Evolutionary conservation across 345 rosid species (phyloP).

Genomic region (Brassica nigra): DNA sequence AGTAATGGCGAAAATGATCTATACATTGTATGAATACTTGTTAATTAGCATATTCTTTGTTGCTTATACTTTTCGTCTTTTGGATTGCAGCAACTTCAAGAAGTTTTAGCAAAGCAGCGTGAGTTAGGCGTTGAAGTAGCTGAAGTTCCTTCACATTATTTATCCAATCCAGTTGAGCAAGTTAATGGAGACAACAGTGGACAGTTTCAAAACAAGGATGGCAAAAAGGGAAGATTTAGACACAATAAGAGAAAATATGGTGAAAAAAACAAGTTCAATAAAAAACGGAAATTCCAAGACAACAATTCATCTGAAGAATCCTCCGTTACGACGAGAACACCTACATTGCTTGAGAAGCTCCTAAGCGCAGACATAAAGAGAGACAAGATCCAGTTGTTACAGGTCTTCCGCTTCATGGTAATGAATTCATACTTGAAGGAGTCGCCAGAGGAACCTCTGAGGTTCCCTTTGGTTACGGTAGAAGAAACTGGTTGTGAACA

Average conservation of each 20-base stretch:
- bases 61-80: no score
- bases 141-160: constrained; percentile 77
- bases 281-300: constrained; percentile 37
- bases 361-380: constrained; percentile 65
- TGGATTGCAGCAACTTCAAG: constrained; percentile 77
- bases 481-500: constrained; percentile 52
- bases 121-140: constrained; percentile 92
- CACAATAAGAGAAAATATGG: constrained; percentile 48
- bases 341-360: constrained; percentile 84
- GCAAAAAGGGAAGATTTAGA: constrained; percentile 50
- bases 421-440: constrained; percentile 68
- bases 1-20: no score
- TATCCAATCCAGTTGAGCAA: constrained; percentile 50
- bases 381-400: constrained; percentile 66
- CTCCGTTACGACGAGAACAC: constrained; percentile 44
- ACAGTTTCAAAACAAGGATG: constrained; percentile 45
- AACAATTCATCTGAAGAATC: constrained; percentile 38
- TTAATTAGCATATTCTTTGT: no score
- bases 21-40: no score
- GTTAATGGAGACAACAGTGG: constrained; percentile 31
- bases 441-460: constrained; percentile 61
- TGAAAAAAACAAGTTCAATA: constrained; percentile 37
- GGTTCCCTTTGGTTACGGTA: constrained; percentile 56
- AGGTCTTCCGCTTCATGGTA: constrained; percentile 73
- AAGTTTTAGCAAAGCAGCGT: constrained; percentile 87